phyloP scores from a whole-genome alignment of 306 rosid genomes.

The Fragaria vesca region DNA sequence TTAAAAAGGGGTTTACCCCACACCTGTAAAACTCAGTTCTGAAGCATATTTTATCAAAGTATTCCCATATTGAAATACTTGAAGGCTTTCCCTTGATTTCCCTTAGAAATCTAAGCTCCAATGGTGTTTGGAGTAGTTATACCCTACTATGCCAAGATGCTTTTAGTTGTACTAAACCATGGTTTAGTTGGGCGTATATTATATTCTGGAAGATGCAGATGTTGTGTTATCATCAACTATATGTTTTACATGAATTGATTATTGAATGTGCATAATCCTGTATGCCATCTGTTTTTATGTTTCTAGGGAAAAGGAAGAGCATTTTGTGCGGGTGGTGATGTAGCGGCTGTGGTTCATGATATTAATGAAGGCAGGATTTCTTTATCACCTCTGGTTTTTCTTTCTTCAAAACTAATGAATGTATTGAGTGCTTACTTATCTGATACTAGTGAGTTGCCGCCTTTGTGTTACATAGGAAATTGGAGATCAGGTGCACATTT shows the following conservation, averaged over 20 bases:
- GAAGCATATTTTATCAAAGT: too few relatives aligned
- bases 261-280: constrained; percentile 10
- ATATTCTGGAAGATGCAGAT: background rate
- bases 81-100: too few relatives aligned
- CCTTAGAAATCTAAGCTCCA: too few relatives aligned
- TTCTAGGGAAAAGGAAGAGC: constrained; percentile 91
- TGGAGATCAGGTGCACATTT: constrained; percentile 68
- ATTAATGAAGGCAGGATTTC: constrained; percentile 38
- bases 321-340: constrained; percentile 98
- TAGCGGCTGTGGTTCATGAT: constrained; percentile 59
- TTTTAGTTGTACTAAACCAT: background rate
- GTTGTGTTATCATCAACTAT: background rate
- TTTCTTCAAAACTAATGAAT: background rate
- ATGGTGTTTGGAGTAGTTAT: too few relatives aligned
- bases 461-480: constrained; percentile 45
- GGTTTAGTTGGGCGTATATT: background rate
- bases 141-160: background rate
- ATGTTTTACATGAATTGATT: background rate
- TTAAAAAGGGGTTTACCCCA: too few relatives aligned
- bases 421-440: background rate
- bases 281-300: constrained; percentile 8
- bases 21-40: too few relatives aligned
- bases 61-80: too few relatives aligned
- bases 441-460: constrained; percentile 11
- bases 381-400: background rate